Evolutionary conservation across 192 early-diverging fungal genomes (phyloP).

Genomic region (Backusella westeae): DNA sequence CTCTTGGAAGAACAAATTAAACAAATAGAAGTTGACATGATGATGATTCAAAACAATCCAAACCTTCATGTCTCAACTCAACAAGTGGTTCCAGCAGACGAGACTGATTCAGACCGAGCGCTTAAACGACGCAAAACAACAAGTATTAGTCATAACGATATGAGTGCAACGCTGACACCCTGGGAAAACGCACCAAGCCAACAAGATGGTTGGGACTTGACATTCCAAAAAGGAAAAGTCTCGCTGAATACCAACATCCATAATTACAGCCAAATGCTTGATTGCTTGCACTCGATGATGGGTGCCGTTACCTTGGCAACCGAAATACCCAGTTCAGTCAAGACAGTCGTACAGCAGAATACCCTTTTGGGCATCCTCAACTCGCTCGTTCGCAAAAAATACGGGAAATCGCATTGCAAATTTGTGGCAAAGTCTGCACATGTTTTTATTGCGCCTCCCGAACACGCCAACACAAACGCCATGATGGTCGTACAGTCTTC

Average conservation of each 20-base stretch:
- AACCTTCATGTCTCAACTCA: not conserved
- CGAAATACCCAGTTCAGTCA: not conserved
- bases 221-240: conserved; percentile 10
- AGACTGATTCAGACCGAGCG: not conserved
- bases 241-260: conserved; percentile 6
- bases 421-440: not conserved
- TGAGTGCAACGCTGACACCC: not conserved
- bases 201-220: conserved; percentile 2
- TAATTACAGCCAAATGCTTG: not conserved
- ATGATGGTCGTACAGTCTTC: not conserved
- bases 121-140: not conserved
- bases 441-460: not conserved
- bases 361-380: not conserved
- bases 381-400: not conserved
- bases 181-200: not conserved
- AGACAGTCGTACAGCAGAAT: not conserved
- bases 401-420: conserved; percentile 4
- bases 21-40: not conserved
- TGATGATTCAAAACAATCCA: not conserved
- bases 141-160: not conserved
- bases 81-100: not conserved
- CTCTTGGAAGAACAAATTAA: not conserved
- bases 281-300: not conserved
- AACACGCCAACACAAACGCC: not conserved
- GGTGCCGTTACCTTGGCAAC: not conserved